These are phyloP conservation scores for Betula pendula DNA, from an alignment of 306 rosid species.

Conservation along the genomic window DNA sequence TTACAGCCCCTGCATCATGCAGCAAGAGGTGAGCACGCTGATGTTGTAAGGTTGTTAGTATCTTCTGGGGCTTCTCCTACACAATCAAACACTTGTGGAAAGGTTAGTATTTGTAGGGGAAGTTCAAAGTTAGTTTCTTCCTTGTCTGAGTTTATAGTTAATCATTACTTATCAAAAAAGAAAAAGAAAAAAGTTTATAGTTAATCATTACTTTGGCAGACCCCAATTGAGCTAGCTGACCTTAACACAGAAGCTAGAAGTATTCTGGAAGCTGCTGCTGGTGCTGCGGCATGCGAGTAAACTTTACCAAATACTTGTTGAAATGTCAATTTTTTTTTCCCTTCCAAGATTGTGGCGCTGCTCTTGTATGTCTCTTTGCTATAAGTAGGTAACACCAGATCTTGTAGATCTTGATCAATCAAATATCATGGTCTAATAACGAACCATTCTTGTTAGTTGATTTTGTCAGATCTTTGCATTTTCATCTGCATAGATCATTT, in stretches of 20 bases:
- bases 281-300: slow-evolving; percentile 35
- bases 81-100: slow-evolving; percentile 61
- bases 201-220: slow-evolving; percentile 36
- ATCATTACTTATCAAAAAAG: background rate
- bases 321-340: background rate
- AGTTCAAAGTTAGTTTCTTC: background rate
- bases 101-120: slow-evolving; percentile 44
- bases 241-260: slow-evolving; percentile 61
- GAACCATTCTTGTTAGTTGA: no score
- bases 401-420: background rate
- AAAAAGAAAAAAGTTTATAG: slow-evolving; percentile 25
- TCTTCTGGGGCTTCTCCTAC: slow-evolving; percentile 69
- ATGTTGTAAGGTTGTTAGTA: slow-evolving; percentile 55
- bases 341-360: background rate
- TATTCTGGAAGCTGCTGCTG: slow-evolving; percentile 57
- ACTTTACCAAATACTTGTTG: slow-evolving; percentile 17
- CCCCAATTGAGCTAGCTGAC: slow-evolving; percentile 72
- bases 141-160: slow-evolving; percentile 9
- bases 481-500: no score
- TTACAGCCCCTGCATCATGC: slow-evolving; percentile 96
- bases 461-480: no score
- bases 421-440: no score
- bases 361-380: slow-evolving; percentile 1
- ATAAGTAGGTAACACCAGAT: background rate
- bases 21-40: slow-evolving; percentile 85